These are phyloP conservation scores for Psidium friedrichsthalianum DNA, from an alignment of 345 rosid genomes.

Conservation along the genomic window DNA sequence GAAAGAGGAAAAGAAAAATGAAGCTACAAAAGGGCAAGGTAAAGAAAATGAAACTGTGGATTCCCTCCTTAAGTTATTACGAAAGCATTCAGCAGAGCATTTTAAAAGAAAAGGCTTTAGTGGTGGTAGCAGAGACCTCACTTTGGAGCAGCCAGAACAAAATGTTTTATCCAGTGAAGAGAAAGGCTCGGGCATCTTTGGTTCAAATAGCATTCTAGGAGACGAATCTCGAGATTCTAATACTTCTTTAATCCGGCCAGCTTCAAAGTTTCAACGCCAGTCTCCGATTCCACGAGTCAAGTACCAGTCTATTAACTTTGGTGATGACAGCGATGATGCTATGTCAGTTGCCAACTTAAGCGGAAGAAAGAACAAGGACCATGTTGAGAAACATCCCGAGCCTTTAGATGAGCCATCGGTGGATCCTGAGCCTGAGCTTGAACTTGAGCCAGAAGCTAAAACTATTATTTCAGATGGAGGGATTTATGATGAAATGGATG, in stretches of 20 bases:
- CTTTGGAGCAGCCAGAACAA: constrained; percentile 16
- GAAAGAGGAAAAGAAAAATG: constrained; percentile 53
- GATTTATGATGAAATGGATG: constrained; percentile 9
- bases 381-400: constrained; percentile 19
- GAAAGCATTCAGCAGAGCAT: constrained; percentile 72
- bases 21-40: constrained; percentile 35
- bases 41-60: constrained; percentile 69
- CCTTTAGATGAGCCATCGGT: constrained; percentile 15
- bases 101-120: constrained; percentile 32
- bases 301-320: constrained; percentile 36
- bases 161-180: constrained; percentile 18
- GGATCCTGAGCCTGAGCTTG: constrained; percentile 17
- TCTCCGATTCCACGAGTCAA: constrained; percentile 59
- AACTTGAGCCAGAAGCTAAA: constrained; percentile 17
- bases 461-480: constrained; percentile 8
- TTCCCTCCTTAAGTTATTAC: constrained; percentile 67
- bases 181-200: constrained; percentile 19
- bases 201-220: constrained; percentile 8
- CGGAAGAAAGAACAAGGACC: constrained; percentile 24
- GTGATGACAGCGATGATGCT: constrained; percentile 27
- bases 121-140: constrained; percentile 14
- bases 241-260: constrained; percentile 47
- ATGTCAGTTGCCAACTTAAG: constrained; percentile 10
- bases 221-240: constrained; percentile 11
- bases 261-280: constrained; percentile 64